Base-by-base conservation (phyloP, 2,329 filamentous ascomycete genomes). In the Ilyonectria destructans region DNA sequence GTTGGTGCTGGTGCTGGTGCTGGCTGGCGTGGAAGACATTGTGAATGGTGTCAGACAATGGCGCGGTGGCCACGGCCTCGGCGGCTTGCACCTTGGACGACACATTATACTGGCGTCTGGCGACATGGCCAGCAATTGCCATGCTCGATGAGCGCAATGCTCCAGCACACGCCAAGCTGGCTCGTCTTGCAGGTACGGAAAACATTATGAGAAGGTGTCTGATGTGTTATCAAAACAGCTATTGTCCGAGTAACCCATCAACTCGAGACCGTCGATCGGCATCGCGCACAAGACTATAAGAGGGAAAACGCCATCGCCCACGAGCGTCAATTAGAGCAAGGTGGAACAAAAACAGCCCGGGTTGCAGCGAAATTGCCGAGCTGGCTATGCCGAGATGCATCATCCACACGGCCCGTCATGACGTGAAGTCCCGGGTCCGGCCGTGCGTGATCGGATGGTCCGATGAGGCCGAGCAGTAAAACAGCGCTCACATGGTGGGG, bases 311-410 rank as follows among this genome's bases (percentile, higher is more conserved):
- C 37, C 37, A 43, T 56, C 26, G 23, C 49, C 7, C 15, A 29
- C 9, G 37, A 10, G n/a, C 51, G 59, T 62, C 59, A 62, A 26
- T 40, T 56, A 29, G 15, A 29, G 48, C 21, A 12, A 29, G 49
- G 26, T n/a, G 29, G 29, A 62, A 54, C 15, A 15, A 7, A 62
- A 17, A 40, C 33, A 9, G 33, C 9, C 26, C 45, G 49, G 51
- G 26, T 48, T 40, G 59, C 49, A 48, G 37, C 40, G 51, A 62
- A 45, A 56, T 46, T 62, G 59, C 59, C 59, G 59, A 62, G 51
- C 56, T 56, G 29, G 51, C 59, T 56, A 62, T 56, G 59, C 59
- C 59, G 59, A 62, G 51, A 62, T 62, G 51, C 59, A 62, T 62
- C 46, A 61, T 61, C 58, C 52, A 26, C 58, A 61, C 35, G 51